Evolutionary conservation across 352 stramenopile species (phyloP), one percentile per base, ranked within the genome.

Genomic region (Phytophthora palmivora): DNA sequence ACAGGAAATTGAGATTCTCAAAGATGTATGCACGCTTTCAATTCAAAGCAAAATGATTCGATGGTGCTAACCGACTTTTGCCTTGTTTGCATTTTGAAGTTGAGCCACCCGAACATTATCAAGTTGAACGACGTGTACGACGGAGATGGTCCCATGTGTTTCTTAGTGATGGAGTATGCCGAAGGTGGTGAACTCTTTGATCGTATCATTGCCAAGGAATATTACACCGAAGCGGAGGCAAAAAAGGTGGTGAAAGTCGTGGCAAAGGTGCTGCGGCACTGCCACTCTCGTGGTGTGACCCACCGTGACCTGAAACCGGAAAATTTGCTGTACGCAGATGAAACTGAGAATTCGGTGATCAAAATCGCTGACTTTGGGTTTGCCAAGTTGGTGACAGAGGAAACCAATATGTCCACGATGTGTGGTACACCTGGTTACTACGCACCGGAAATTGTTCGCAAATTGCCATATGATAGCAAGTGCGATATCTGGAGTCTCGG

Each of bases 281-380:
- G 89, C 68, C 93, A 98, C 74, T 58, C 61, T 6, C 51, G 79
- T 55, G 79, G 91, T 42, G 88, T 99, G 58, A 96, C 97, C 11
- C 96, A 98, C 41, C 88, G 94, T n/a, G 96, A 99, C 70, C 82
- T 99, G 50, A 99, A 99, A 69, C 95, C 97, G 11, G 94, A 99
- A 78, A 99, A 99, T 73, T 72, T 99, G 33, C 74, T 99, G 22
- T 93, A 98, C 48, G 67, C 82, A 6, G 76, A 89, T 67, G 76
- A 84, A 21, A 87, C 76, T 15, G 83, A 97, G 34, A 82, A 94
- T 58, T 85, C 95, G 6, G 65, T 87, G 50, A 96, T 99, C 63
- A 98, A 99, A 74, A 92, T 98, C 50, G 92, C 91, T 7, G 92
- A 98, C 65, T 98, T 98, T 73, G 87, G 84, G 9, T 93, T 95